Conservation (phyloP, 2,329 filamentous ascomycete species). For the Arthrocladium fulminans region DNA sequence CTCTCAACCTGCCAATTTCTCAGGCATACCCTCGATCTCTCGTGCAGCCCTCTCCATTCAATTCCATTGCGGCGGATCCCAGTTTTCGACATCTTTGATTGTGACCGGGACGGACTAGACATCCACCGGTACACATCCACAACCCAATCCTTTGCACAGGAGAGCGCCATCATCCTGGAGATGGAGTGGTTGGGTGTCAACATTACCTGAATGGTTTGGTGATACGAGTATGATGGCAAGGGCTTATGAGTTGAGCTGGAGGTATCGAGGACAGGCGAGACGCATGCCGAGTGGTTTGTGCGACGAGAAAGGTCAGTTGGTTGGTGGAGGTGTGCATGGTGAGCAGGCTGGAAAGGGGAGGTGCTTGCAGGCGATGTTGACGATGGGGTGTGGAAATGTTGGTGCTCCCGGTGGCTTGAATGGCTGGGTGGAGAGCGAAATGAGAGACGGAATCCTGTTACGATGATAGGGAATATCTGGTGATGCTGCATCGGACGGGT, state of each 20-base stretch:
- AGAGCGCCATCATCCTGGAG: conserved; percentile 42
- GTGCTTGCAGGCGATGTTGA: conserved; percentile 53
- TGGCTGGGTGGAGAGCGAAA: conserved; percentile 34
- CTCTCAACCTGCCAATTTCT: conserved; percentile 49
- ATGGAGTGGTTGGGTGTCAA: conserved; percentile 53
- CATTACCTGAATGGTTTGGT: conserved; percentile 21
- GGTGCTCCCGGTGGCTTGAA: conserved; percentile 40
- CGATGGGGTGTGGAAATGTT: conserved; percentile 56
- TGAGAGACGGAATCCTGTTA: no score
- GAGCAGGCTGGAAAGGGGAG: conserved; percentile 21
- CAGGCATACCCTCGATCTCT: conserved; percentile 31
- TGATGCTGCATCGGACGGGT: no score
- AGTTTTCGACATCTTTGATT: conserved; percentile 50
- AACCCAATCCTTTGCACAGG: conserved; percentile 47
- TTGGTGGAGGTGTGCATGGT: conserved; percentile 25
- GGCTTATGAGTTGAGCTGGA: conserved; percentile 39
- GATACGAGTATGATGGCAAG: conserved; percentile 27
- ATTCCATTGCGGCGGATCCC: conserved; percentile 20
- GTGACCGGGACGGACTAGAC: conserved; percentile 54
- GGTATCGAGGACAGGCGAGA: conserved; percentile 48
- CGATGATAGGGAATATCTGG: neutral
- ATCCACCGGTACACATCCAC: conserved; percentile 58
- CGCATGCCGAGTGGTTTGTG: conserved; percentile 44
- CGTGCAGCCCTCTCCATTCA: no score
- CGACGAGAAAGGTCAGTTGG: conserved; percentile 35